Conservation (phyloP, 2,329 filamentous ascomycete species). For the Cercospora sojina region DNA sequence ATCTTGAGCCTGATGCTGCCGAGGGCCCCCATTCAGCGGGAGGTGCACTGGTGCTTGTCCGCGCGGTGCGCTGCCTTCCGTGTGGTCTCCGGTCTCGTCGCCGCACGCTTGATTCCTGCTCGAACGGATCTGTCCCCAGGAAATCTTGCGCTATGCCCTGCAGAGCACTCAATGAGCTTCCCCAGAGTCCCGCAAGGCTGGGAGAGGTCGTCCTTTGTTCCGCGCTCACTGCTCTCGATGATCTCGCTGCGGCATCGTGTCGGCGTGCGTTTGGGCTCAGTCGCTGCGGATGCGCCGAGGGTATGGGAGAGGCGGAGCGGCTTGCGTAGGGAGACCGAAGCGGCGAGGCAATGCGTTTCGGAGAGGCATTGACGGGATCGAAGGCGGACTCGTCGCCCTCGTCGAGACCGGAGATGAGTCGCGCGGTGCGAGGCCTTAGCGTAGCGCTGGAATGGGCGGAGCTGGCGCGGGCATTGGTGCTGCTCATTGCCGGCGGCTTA, state of each 20-base stretch:
- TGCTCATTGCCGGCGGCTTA: slow-evolving; percentile 29
- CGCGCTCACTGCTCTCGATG: slow-evolving; percentile 14
- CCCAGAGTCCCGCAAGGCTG: slow-evolving; percentile 48
- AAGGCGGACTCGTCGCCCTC: slow-evolving; percentile 43
- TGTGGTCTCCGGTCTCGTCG: slow-evolving; percentile 38
- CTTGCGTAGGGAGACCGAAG: slow-evolving; percentile 42
- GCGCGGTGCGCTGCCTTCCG: slow-evolving; percentile 18
- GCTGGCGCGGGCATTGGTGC: slow-evolving; percentile 27
- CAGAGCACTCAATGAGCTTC: slow-evolving; percentile 50
- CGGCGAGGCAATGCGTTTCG: slow-evolving; percentile 37
- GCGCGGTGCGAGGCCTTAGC: slow-evolving; percentile 48
- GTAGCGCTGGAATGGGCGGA: slow-evolving; percentile 37
- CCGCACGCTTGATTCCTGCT: slow-evolving; percentile 17
- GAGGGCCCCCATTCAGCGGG: slow-evolving; percentile 51
- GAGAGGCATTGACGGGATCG: slow-evolving; percentile 38
- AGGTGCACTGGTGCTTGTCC: slow-evolving; percentile 39
- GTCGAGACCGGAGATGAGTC: slow-evolving; percentile 50
- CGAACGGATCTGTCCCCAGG: slow-evolving; percentile 42
- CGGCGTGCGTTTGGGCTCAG: slow-evolving; percentile 14
- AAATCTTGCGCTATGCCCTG: slow-evolving; percentile 52
- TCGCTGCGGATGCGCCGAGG: slow-evolving; percentile 37
- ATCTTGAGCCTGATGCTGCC: slow-evolving; percentile 36
- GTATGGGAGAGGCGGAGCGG: slow-evolving; percentile 45
- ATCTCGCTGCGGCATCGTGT: slow-evolving; percentile 9
- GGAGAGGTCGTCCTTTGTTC: slow-evolving; percentile 27